A percentile compares a stretch with the other conserved stretches of the same genome.
phyloP scores from a whole-genome alignment of 768 basidiomycete species.

The Suillus discolor region DNA sequence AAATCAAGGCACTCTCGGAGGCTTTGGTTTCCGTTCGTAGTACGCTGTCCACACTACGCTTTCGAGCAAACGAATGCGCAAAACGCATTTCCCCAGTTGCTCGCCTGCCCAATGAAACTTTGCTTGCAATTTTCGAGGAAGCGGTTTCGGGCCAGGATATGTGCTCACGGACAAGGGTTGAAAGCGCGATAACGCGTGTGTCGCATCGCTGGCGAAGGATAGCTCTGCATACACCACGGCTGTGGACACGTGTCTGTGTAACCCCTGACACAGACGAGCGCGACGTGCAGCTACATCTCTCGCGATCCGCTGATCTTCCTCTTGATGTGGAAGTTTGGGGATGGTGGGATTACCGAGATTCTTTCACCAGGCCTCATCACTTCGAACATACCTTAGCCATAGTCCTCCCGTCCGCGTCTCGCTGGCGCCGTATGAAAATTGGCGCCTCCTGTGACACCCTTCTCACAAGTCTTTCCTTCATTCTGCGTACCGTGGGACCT shows the following conservation, averaged over 20 bases:
- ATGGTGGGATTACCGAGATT: constrained; percentile 34
- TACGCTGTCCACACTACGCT: constrained; percentile 18
- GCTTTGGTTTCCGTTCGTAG: not conserved
- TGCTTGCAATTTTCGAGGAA: constrained; percentile 33
- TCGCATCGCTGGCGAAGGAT: constrained; percentile 35
- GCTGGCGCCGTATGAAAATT: constrained; percentile 32
- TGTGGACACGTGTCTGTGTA: constrained; percentile 32
- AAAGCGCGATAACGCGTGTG: constrained; percentile 31
- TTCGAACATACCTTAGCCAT: constrained; percentile 29
- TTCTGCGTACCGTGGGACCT: constrained; percentile 21
- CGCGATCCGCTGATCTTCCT: constrained; percentile 3
- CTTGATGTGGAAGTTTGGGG: constrained; percentile 31
- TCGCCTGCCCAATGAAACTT: constrained; percentile 32
- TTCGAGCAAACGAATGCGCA: constrained; percentile 32
- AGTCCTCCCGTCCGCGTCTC: constrained; percentile 27
- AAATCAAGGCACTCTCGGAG: not conserved
- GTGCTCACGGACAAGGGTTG: constrained; percentile 19
- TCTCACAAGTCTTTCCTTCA: constrained; percentile 31
- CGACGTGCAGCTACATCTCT: not conserved
- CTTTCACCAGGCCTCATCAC: constrained; percentile 20
- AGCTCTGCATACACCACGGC: constrained; percentile 30
- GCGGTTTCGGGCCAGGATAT: constrained; percentile 29
- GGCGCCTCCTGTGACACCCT: constrained; percentile 30
- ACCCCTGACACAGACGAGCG: constrained; percentile 18
- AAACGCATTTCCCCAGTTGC: constrained; percentile 32